Percentiles rank a stretch among this genome's conserved stretches.
Evolutionary conservation across 331 rosid genomes (phyloP).

Genomic region (Quercus tomentella): DNA sequence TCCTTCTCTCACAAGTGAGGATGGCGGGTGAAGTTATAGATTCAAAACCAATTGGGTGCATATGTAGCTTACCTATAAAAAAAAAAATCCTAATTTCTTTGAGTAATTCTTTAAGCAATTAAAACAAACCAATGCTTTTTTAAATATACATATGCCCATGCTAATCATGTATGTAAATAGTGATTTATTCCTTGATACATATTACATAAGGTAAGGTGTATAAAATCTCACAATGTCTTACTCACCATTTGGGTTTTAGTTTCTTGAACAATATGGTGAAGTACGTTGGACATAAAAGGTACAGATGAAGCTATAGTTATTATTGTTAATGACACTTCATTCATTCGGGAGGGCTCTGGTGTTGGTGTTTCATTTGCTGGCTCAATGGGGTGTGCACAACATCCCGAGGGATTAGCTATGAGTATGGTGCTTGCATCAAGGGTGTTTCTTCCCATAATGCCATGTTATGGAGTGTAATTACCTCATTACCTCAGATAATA

Average conservation of each 20-base stretch:
- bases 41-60: background rate
- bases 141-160: no score
- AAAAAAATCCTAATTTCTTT: no score
- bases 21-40: background rate
- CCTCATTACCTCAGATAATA: slow-evolving; percentile 95
- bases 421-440: slow-evolving; percentile 97
- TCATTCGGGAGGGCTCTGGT: slow-evolving; percentile 97
- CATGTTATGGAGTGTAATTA: slow-evolving; percentile 95
- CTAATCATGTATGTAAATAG: no score
- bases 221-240: slow-evolving; percentile 14
- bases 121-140: no score
- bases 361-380: slow-evolving; percentile 99
- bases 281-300: slow-evolving; percentile 97
- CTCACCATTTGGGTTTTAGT: slow-evolving; percentile 52
- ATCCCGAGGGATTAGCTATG: slow-evolving; percentile 99
- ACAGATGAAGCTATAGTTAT: slow-evolving; percentile 93
- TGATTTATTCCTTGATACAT: background rate
- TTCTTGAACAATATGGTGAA: slow-evolving; percentile 91
- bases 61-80: no score
- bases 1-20: no score
- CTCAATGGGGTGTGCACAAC: slow-evolving; percentile 94
- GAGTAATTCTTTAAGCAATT: no score
- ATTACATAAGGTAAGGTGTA: background rate
- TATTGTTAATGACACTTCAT: slow-evolving; percentile 92
- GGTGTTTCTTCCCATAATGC: slow-evolving; percentile 99